Base-by-base conservation (phyloP, 2,329 filamentous ascomycete genomes). In the Ilyonectria robusta region DNA sequence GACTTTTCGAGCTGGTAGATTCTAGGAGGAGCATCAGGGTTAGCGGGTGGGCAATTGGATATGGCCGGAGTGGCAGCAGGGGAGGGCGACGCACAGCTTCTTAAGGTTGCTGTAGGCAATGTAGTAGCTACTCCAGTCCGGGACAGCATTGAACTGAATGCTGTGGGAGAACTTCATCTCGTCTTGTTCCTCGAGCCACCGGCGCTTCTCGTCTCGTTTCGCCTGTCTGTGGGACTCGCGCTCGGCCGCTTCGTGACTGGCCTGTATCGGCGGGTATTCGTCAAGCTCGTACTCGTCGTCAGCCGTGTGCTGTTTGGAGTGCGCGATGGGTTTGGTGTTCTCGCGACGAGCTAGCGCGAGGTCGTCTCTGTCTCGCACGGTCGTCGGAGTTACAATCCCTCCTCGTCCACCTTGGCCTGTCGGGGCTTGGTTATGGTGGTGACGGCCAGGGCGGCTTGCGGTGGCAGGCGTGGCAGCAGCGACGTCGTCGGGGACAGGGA, bases 81-180 rank as follows among this genome's bases (percentile, higher is more conserved):
- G 53, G 46, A 23, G 42, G 47, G 17, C 48, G 60, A 86, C 93
- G 78, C 81, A 97, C 94, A 98, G 88, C 86, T 99, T 99, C 87
- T 99, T 99, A 75, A 99, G 88, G 78, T 98, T 98, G 84, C 95
- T 98, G 83, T 99, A 99, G 67, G 95, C 93, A 78, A 99, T 97
- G 82, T 99, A 99, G 82, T 98, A 91, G 77, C 92, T 95, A 85
- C 94, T 98, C 96, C 96, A 99, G 83, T 99, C 96, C n/a, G 96
- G 96, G 75, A 99, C 96, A 70, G 96, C 95, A 85, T 99, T 99
- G 85, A 99, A 99, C 86, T 99, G 96, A 76, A 99, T 92, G 83
- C 95, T 98, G 81, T 99, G 96, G 19, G 95, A 98, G 87, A 99
- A 99, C 91, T 98, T 98, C 96, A 99, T 99, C 79, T 94, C 93